Percentiles rank a stretch among this genome's conserved stretches.
phyloP scores from a whole-genome alignment of 1,284 basidiomycete species.

The Phylloporus gajari region DNA sequence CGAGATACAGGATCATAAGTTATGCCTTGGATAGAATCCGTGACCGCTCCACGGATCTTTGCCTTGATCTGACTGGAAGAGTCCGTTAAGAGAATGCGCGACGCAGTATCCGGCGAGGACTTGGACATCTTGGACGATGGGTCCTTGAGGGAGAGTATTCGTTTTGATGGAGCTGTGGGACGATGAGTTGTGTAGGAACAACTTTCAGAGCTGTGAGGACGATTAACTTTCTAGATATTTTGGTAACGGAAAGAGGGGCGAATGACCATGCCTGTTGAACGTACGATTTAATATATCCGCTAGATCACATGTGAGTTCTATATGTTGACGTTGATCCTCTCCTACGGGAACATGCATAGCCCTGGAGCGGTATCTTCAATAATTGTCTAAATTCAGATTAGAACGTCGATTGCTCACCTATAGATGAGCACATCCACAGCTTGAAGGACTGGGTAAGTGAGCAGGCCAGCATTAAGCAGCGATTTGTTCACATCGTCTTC shows the following conservation, averaged over 20 bases:
- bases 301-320: conserved; percentile 88
- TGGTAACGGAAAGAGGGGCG: conserved; percentile 77
- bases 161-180: conserved; percentile 73
- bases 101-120: conserved; percentile 82
- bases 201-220: background rate
- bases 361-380: conserved; percentile 52
- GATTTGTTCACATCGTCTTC: conserved; percentile 85
- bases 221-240: conserved; percentile 78
- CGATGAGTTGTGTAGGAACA: background rate
- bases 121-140: conserved; percentile 96
- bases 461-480: conserved; percentile 83
- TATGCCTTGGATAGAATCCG: conserved; percentile 80
- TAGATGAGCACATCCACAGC: conserved; percentile 94
- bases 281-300: conserved; percentile 86
- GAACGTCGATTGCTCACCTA: conserved; percentile 57
- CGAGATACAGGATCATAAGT: conserved; percentile 81
- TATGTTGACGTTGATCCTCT: conserved; percentile 94
- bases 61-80: conserved; percentile 65
- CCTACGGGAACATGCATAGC: conserved; percentile 95
- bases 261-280: conserved; percentile 50
- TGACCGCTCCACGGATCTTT: conserved; percentile 87
- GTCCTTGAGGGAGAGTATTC: conserved; percentile 87
- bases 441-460: conserved; percentile 94
- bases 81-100: conserved; percentile 90
- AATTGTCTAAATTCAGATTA: background rate